phyloP scores from a whole-genome alignment of 108 stramenopile species.

The Heterococcus sp. region DNA sequence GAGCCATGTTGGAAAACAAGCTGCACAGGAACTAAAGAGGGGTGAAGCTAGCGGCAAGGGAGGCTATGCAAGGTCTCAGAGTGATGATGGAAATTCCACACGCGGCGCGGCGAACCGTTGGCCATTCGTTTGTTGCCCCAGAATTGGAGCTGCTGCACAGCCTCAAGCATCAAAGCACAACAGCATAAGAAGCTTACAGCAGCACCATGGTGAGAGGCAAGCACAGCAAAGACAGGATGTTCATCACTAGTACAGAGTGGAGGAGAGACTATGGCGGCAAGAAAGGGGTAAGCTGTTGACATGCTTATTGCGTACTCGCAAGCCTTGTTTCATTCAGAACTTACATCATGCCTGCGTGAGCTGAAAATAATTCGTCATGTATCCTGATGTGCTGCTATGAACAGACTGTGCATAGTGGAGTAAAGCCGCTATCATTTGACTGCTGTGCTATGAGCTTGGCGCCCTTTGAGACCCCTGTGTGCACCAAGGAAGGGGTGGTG shows the following conservation, averaged over 20 bases:
- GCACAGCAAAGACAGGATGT: slow-evolving; percentile 57
- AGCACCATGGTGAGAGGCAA: background rate
- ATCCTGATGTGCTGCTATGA: too few species aligned
- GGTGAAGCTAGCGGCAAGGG: too few species aligned
- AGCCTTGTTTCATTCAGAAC: background rate
- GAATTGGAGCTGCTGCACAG: too few species aligned
- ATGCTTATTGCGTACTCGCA: background rate
- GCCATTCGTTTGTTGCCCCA: too few species aligned
- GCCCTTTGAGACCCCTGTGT: slow-evolving; percentile 72
- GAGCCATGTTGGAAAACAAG: too few species aligned
- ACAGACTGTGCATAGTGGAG: background rate
- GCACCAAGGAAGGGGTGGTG: slow-evolving; percentile 70
- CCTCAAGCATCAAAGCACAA: too few species aligned
- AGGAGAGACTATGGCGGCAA: slow-evolving; percentile 39
- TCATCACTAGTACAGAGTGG: slow-evolving; percentile 57
- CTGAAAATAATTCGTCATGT: too few species aligned
- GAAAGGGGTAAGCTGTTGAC: slow-evolving; percentile 13
- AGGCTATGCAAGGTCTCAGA: too few species aligned
- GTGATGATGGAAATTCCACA: too few species aligned
- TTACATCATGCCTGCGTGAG: background rate
- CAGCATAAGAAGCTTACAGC: too few species aligned
- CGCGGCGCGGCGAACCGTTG: too few species aligned
- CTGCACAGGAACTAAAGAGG: too few species aligned
- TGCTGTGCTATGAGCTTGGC: slow-evolving; percentile 88
- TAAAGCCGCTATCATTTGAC: slow-evolving; percentile 75